Base-by-base conservation (phyloP, 2,329 filamentous ascomycete genomes). In the Sarocladium kiliense region DNA sequence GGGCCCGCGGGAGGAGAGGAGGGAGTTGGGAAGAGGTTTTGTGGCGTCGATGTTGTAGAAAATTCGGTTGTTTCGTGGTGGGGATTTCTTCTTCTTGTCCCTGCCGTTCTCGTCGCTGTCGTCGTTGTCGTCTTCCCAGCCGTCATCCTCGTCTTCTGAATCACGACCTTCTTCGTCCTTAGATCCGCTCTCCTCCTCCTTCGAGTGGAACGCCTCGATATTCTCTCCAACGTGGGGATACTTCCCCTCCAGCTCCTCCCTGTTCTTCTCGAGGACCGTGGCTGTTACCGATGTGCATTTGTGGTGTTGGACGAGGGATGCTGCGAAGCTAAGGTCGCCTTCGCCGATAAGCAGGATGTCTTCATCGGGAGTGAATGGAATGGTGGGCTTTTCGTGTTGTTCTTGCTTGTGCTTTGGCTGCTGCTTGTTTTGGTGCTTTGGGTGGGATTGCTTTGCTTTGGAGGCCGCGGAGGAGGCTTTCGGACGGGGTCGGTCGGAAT, bases 251-350 rank as follows among this genome's bases (percentile, higher is more conserved):
- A 97, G 77, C 53, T 82, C 80, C 12, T 74, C 73, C 30, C 74
- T 66, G 56, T 72, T 68, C 63, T 74, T 75, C 67, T 92, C 89
- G 62, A 82, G 78, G 16, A 87, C 84, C 2, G 88, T 91, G 36
- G 87, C 88, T 0, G 82, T 86, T 5, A 93, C 68, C 63, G 85
- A 76, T 57, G 74, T 77, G 73, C 85, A 89, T 60, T 75, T 77
- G 71, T 91, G 87, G 63, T 87, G 77, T 54, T 77, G 70, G 54
- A 87, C 76, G 2, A 93, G 77, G 2, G 83, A 85, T 26, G 80
- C 79, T 12, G 88, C 81, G 68, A 91, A 93, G 67, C 87, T 91
- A 65, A 94, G 82, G 70, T 95, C 89, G 60, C 84, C 89, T 66
- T 94, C 89, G 63, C 89, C 89, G 53, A 93, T 73, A 2, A 93